Evolutionary conservation across 352 stramenopile species (phyloP).

Genomic region (Phytopythium delawarense): DNA sequence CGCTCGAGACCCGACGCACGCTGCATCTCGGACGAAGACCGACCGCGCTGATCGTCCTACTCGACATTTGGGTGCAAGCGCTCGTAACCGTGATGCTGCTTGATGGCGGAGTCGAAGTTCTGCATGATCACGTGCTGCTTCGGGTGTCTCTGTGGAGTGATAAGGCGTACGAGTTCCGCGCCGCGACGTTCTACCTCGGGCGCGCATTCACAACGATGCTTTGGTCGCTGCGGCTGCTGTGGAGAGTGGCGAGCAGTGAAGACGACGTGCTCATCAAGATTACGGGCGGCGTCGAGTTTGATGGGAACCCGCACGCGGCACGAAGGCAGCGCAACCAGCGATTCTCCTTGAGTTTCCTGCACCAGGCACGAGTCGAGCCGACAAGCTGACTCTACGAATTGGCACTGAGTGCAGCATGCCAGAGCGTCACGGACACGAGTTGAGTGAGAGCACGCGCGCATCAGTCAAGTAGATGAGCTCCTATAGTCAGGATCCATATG

Average conservation of each 20-base stretch:
- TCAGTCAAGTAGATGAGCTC: no score
- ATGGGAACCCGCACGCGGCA: constrained; percentile 5
- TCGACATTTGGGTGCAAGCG: not conserved
- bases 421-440: no score
- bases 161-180: constrained; percentile 4
- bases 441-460: no score
- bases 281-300: constrained; percentile 10
- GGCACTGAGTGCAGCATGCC: not conserved
- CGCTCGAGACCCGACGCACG: not conserved
- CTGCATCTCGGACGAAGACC: not conserved
- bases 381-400: not conserved
- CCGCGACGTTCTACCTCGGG: constrained; percentile 17
- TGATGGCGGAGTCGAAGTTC: not conserved
- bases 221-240: constrained; percentile 15
- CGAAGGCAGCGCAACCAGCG: not conserved
- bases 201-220: constrained; percentile 21
- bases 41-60: not conserved
- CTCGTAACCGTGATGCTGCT: not conserved
- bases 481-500: no score
- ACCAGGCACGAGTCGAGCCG: not conserved
- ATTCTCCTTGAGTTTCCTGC: not conserved
- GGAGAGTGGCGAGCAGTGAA: constrained; percentile 1
- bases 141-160: not conserved
- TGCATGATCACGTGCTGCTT: constrained; percentile 1
- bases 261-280: constrained; percentile 11